Evolutionary conservation across 371 early-diverging fungal genomes (phyloP), one percentile per base, ranked within the genome.

Genomic region (Nematocida ironsii): DNA sequence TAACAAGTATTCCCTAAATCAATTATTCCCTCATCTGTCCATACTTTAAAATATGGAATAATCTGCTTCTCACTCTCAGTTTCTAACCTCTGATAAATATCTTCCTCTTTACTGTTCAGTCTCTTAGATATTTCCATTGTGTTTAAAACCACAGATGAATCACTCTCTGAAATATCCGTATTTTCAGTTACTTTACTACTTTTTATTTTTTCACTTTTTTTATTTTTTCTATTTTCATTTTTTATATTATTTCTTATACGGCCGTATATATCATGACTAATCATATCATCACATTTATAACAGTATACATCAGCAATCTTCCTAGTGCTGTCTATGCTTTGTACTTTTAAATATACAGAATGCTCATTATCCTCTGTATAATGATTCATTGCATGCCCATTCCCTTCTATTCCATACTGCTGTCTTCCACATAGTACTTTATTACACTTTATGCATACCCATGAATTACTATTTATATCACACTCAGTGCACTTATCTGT

Each of bases 371-470:
- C 73, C 57, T 93, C 67, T 20, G 11, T 90, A 85, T 89, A 94
- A 88, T 98, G 99, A 0, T 89, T 89, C 60, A 93, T 83, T 1
- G 92, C 96, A 87, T 98, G 99, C 40, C 94, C 93, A 86, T 97
- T 97, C n/a, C 99, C 99, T n/a, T 94, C 94, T n/a, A 90, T 87
- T 3, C 97, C 99, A 85, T 91, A 94, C 85, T 98, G 97, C 72
- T 90, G 75, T 40, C 91, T 84, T 7, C 91, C 91, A 82, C 91
- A 91, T 1, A 90, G 90, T 42, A 90, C 64, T 69, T 89, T 88
- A 44, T 90, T 90, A 84, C 91, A 91, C 1, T 83, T 84, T 42
- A 91, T 67, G 83, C 91, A 91, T 9, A 90, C 83, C 90, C 91
- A 91, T 5, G 91, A 85, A 72, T 91, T 90, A n/a, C 87, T 89